Evolutionary conservation across 1,284 basidiomycete genomes (phyloP).

Genomic region (Papiliotrema flavescens): DNA sequence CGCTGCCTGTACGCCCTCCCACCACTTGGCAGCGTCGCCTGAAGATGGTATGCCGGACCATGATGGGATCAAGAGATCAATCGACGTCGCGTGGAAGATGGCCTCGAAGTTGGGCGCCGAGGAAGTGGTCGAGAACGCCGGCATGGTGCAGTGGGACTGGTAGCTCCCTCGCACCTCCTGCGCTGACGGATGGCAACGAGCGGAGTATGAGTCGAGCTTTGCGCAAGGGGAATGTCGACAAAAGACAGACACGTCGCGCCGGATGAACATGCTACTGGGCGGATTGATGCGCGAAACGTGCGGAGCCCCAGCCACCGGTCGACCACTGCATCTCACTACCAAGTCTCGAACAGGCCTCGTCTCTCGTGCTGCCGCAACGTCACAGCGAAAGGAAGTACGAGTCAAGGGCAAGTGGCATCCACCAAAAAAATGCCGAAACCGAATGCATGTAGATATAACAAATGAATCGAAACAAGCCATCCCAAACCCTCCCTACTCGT

Average conservation of each 20-base stretch:
- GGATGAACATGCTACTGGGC: too few relatives aligned
- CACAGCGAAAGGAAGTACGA: too few relatives aligned
- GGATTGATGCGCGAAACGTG: constrained; percentile 1
- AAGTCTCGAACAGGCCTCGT: too few relatives aligned
- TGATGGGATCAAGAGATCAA: constrained; percentile 65
- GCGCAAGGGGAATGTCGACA: too few relatives aligned
- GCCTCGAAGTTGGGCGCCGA: constrained; percentile 53
- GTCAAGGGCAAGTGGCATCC: too few relatives aligned
- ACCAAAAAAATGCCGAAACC: background rate
- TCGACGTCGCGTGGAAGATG: constrained; percentile 60
- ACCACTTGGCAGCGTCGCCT: constrained; percentile 1
- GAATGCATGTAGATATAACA: background rate
- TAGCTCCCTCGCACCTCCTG: background rate
- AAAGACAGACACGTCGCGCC: too few relatives aligned
- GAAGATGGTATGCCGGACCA: constrained; percentile 59
- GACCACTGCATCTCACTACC: too few relatives aligned
- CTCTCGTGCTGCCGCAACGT: too few relatives aligned
- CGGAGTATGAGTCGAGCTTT: too few relatives aligned
- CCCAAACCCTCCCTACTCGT: constrained; percentile 15
- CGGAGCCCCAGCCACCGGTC: constrained; percentile 2
- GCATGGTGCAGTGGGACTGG: background rate
- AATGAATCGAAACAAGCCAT: background rate
- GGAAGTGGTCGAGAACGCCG: background rate
- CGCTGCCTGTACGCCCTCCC: constrained; percentile 29
- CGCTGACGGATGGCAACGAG: too few relatives aligned